Percentiles rank a stretch among this genome's conserved stretches.
Evolutionary conservation across 306 rosid genomes (phyloP).

Genomic region (Spatholobus suberectus): DNA sequence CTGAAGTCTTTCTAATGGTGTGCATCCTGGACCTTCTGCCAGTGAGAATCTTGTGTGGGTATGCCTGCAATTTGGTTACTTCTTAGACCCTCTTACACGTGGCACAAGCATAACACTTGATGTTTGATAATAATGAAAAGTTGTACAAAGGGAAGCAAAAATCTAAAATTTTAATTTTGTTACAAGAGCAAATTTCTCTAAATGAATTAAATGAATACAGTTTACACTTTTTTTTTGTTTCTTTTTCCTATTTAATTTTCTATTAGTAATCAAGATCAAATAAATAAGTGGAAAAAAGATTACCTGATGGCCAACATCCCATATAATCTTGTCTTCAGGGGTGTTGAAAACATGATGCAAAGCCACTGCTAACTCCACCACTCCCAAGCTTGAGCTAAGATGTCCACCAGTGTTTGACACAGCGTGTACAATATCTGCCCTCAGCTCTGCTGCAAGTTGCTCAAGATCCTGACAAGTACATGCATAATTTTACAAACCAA

Average conservation of each 20-base stretch:
- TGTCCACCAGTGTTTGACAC: slow-evolving; percentile 87
- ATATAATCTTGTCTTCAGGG: slow-evolving; percentile 85
- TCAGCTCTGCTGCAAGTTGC: slow-evolving; percentile 81
- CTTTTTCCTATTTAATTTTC: neutral
- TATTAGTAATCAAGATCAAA: neutral
- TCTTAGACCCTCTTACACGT: slow-evolving; percentile 43
- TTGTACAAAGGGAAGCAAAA: neutral
- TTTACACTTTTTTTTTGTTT: neutral
- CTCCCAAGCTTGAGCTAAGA: slow-evolving; percentile 96
- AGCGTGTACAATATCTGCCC: slow-evolving; percentile 74
- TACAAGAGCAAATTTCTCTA: slow-evolving; percentile 3
- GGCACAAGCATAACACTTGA: neutral
- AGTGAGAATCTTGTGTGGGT: slow-evolving; percentile 93
- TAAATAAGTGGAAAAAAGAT: neutral
- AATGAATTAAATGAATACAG: neutral
- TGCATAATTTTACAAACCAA: neutral
- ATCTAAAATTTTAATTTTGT: neutral
- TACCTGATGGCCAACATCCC: slow-evolving; percentile 99
- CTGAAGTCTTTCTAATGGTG: slow-evolving; percentile 88
- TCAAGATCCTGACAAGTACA: slow-evolving; percentile 71
- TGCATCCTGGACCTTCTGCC: slow-evolving; percentile 92
- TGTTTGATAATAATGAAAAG: neutral
- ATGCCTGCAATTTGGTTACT: slow-evolving; percentile 68
- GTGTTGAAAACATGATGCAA: slow-evolving; percentile 88
- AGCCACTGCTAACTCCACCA: slow-evolving; percentile 84